These are phyloP conservation scores for Pythium sukuiense DNA, from an alignment of 352 stramenopile species.

Conservation along the genomic window DNA sequence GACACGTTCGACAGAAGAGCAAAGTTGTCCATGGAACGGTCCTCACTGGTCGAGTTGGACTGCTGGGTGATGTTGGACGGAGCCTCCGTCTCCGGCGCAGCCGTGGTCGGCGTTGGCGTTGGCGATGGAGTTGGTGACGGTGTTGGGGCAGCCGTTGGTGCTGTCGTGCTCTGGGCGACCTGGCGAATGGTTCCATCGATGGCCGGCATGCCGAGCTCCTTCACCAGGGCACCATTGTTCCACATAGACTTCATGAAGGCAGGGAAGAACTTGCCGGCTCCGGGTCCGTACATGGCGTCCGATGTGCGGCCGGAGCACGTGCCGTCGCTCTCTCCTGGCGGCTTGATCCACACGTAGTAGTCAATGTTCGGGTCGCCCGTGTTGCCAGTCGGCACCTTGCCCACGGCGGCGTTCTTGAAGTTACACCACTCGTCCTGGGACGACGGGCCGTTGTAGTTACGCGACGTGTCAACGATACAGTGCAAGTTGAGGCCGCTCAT, in stretches of 20 bases:
- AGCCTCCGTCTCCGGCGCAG: constrained; percentile 3
- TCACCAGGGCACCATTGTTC: neutral
- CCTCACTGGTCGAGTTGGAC: constrained; percentile 4
- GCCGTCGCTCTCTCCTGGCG: constrained; percentile 65
- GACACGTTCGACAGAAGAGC: neutral
- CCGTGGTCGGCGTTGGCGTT: constrained; percentile 20
- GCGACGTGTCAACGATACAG: constrained; percentile 70
- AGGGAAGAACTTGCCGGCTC: constrained; percentile 49
- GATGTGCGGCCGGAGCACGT: constrained; percentile 31
- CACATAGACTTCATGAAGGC: neutral
- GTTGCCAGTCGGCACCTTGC: constrained; percentile 47
- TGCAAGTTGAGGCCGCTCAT: constrained; percentile 22
- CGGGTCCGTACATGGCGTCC: constrained; percentile 38
- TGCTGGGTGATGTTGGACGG: constrained; percentile 7
- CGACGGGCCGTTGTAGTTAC: constrained; percentile 50
- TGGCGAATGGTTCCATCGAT: constrained; percentile 17
- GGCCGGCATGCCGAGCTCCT: neutral
- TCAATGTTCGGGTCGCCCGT: constrained; percentile 53
- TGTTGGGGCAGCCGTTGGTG: constrained; percentile 8
- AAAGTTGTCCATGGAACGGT: constrained; percentile 12
- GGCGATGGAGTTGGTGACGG: constrained; percentile 9
- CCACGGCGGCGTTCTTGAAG: constrained; percentile 37
- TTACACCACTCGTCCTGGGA: constrained; percentile 71
- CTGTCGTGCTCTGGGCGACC: neutral
- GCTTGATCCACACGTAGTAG: constrained; percentile 79